Conservation (phyloP, 306 rosid species). For the Citrullus mucosospermus region DNA sequence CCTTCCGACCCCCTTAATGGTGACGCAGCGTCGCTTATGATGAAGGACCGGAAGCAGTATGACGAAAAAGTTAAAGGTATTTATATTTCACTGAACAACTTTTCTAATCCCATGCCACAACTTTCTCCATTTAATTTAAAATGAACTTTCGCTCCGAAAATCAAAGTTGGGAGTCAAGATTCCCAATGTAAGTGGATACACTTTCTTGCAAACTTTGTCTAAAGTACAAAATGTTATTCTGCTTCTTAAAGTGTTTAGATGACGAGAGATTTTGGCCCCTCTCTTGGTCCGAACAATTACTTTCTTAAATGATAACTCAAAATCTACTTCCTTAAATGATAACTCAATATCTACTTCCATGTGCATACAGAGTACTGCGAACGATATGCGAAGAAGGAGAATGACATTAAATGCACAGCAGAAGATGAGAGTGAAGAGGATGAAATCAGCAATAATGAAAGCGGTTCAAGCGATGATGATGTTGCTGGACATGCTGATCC, state of each 20-base stretch:
- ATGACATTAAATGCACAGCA: slow-evolving; percentile 34
- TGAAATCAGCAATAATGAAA: slow-evolving; percentile 58
- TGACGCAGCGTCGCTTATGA: slow-evolving; percentile 94
- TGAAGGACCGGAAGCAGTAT: slow-evolving; percentile 81
- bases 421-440: slow-evolving; percentile 72
- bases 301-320: neutral
- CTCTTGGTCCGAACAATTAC: neutral
- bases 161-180: neutral
- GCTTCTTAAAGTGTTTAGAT: neutral
- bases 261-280: neutral
- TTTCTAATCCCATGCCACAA: neutral
- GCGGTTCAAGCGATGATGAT: slow-evolving; percentile 72
- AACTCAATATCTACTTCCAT: slow-evolving; percentile 3
- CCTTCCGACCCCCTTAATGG: slow-evolving; percentile 96
- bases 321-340: slow-evolving; percentile 4
- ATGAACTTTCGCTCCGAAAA: neutral
- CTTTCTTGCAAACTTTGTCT: neutral
- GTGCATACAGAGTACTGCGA: slow-evolving; percentile 77
- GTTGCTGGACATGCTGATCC: slow-evolving; percentile 88
- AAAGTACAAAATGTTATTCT: neutral
- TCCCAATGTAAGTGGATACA: neutral
- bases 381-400: slow-evolving; percentile 79
- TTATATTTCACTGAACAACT: neutral
- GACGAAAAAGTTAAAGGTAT: slow-evolving; percentile 95
- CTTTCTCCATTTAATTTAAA: neutral